Conservation (phyloP, 306 rosid species). For the Cajanus cajan region DNA sequence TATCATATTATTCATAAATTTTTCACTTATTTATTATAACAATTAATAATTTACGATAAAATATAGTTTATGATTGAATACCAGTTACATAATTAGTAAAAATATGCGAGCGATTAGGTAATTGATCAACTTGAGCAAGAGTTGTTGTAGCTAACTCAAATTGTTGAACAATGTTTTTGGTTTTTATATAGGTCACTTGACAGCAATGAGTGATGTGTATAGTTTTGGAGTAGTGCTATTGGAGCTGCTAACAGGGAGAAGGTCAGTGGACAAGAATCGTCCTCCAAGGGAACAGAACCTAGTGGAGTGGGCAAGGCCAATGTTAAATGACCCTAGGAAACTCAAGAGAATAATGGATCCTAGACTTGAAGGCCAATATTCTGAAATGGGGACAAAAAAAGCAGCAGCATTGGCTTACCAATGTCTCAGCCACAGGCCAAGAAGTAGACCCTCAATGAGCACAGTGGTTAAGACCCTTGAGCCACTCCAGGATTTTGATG, state of each 20-base stretch:
- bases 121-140: not conserved
- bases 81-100: too few relatives aligned
- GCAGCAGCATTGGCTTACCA: conserved; percentile 85
- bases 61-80: not conserved
- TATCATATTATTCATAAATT: too few relatives aligned
- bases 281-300: conserved; percentile 68
- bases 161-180: not conserved
- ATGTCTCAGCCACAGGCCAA: conserved; percentile 80
- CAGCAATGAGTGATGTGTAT: conserved; percentile 91
- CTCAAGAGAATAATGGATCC: conserved; percentile 69
- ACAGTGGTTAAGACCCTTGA: conserved; percentile 63
- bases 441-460: conserved; percentile 69
- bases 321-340: conserved; percentile 68
- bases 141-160: not conserved
- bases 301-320: conserved; percentile 84
- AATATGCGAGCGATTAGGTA: too few relatives aligned
- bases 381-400: conserved; percentile 63
- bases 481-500: conserved; percentile 72
- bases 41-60: too few relatives aligned
- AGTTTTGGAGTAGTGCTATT: conserved; percentile 86
- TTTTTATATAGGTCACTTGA: conserved; percentile 67
- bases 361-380: conserved; percentile 73
- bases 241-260: conserved; percentile 74
- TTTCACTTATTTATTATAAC: too few relatives aligned
- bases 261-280: conserved; percentile 68